A percentile compares a stretch with the other conserved stretches of the same genome.
Evolutionary conservation across 768 basidiomycete genomes (phyloP).

Genomic region (Kockovaella imperatae): DNA sequence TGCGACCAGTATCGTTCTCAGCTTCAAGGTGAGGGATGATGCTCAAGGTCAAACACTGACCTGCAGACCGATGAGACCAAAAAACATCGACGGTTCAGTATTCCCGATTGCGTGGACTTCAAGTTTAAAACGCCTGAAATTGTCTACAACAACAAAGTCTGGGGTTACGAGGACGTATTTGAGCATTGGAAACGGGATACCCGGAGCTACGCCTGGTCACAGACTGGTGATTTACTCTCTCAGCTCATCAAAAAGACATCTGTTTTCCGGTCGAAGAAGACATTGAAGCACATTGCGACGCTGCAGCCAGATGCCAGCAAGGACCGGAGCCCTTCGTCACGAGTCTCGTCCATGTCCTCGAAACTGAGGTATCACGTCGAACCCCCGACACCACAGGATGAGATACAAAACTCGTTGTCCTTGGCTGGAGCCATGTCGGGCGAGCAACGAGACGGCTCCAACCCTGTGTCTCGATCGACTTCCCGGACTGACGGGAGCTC

Average conservation of each 20-base stretch:
- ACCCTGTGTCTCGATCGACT: too few species aligned
- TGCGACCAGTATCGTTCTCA: constrained; percentile 56
- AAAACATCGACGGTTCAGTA: constrained; percentile 10
- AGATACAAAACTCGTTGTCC: background rate
- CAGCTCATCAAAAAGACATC: constrained; percentile 23
- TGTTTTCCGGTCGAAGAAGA: constrained; percentile 22
- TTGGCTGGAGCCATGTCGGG: background rate
- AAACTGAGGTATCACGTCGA: constrained; percentile 7
- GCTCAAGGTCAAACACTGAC: background rate
- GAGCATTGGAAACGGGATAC: constrained; percentile 34
- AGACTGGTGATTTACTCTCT: constrained; percentile 17
- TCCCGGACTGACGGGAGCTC: too few species aligned
- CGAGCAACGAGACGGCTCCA: too few species aligned
- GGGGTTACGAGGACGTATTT: constrained; percentile 43
- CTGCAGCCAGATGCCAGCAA: too few species aligned
- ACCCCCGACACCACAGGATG: constrained; percentile 4
- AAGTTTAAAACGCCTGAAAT: constrained; percentile 74
- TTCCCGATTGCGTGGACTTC: constrained; percentile 60
- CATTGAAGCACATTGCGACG: constrained; percentile 6
- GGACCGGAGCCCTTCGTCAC: too few species aligned
- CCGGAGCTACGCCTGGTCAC: constrained; percentile 10
- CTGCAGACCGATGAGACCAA: constrained; percentile 33
- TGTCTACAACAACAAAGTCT: constrained; percentile 52
- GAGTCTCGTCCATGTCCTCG: constrained; percentile 7
- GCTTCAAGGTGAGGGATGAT: constrained; percentile 51